phyloP scores from a whole-genome alignment of 345 rosid genomes.

The Gossypium sturtianum region DNA sequence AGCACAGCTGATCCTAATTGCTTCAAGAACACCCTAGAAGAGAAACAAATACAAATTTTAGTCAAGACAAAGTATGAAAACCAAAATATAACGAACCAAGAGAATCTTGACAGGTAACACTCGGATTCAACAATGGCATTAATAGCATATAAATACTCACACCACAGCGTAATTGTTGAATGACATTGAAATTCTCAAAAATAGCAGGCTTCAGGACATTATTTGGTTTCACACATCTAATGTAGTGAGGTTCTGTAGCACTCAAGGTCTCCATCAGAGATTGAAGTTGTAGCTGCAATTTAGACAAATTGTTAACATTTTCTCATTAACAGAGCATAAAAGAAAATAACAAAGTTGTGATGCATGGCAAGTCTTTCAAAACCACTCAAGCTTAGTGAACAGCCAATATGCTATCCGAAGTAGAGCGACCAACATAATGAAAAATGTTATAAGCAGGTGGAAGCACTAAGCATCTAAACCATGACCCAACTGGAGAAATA shows the following conservation, averaged over 20 bases:
- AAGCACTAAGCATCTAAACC: not conserved
- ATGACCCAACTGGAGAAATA: not conserved
- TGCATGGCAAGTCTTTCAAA: not conserved
- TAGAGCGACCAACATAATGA: not conserved
- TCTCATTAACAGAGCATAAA: not conserved
- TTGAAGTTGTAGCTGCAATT: conserved; percentile 93
- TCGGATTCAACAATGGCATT: conserved; percentile 1
- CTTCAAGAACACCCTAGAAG: conserved; percentile 78
- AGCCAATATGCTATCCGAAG: not conserved
- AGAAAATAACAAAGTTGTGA: not conserved
- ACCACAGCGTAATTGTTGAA: conserved; percentile 98
- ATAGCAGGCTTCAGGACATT: conserved; percentile 78
- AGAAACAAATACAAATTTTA: conserved; percentile 4
- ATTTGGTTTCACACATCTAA: conserved; percentile 99
- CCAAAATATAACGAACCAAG: not conserved
- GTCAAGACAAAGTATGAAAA: not conserved
- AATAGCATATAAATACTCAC: conserved; percentile 47
- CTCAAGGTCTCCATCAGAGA: conserved; percentile 92
- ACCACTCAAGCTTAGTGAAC: not conserved
- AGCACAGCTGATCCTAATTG: conserved; percentile 99
- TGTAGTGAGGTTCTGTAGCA: conserved; percentile 92
- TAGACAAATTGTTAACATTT: not conserved
- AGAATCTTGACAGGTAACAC: not conserved
- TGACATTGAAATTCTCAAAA: conserved; percentile 81
- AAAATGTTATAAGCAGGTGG: not conserved